phyloP scores from a whole-genome alignment of 106 monocot species.

The Hemerocallis citrina region DNA sequence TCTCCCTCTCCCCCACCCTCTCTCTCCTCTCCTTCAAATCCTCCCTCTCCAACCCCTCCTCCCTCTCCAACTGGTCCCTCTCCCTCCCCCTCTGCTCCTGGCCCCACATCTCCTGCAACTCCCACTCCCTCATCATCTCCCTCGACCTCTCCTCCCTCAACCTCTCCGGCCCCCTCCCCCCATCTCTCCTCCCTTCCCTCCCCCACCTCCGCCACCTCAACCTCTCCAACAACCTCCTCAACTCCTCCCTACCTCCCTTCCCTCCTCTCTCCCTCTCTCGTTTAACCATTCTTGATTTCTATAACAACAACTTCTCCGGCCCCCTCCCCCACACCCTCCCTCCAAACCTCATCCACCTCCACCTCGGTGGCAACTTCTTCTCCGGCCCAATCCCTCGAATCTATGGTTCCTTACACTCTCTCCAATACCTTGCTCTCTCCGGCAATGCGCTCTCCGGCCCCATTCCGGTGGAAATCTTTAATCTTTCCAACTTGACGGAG shows the following conservation, averaged over 20 bases:
- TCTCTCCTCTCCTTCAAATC: slow-evolving; percentile 14
- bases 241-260: slow-evolving; percentile 29
- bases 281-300: slow-evolving; percentile 49
- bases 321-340: slow-evolving; percentile 27
- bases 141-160: slow-evolving; percentile 31
- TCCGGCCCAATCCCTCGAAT: slow-evolving; percentile 18
- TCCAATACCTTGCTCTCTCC: slow-evolving; percentile 30
- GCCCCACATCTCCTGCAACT: slow-evolving; percentile 35
- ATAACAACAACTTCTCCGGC: slow-evolving; percentile 71
- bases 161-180: slow-evolving; percentile 46
- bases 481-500: slow-evolving; percentile 7
- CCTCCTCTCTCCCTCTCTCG: slow-evolving; percentile 13
- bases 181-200: slow-evolving; percentile 21
- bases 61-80: slow-evolving; percentile 26
- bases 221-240: slow-evolving; percentile 65
- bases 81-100: slow-evolving; percentile 28
- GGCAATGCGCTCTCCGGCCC: slow-evolving; percentile 26
- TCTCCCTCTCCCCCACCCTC: not conserved
- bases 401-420: slow-evolving; percentile 2
- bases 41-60: slow-evolving; percentile 6
- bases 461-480: slow-evolving; percentile 26
- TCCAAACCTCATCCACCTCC: slow-evolving; percentile 49
- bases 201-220: slow-evolving; percentile 42
- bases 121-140: slow-evolving; percentile 17
- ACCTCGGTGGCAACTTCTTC: slow-evolving; percentile 44